Percentiles rank a stretch among this genome's conserved stretches.
Conservation (phyloP, 768 basidiomycete genomes). For the Hydnum rufescens region DNA sequence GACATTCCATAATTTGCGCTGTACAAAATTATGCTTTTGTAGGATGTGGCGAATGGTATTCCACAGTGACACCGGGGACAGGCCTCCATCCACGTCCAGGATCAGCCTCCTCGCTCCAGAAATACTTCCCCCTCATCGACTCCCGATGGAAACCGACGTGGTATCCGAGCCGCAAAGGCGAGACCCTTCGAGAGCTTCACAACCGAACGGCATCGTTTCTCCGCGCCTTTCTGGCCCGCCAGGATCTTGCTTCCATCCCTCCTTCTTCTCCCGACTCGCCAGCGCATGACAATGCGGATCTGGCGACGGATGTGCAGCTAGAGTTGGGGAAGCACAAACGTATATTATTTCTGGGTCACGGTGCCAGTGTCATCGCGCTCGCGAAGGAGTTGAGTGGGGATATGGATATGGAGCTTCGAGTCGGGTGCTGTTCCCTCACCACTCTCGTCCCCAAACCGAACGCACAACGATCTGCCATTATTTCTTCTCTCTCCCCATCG, state of each 20-base stretch:
- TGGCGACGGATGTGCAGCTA: slow-evolving; percentile 12
- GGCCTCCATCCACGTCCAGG: slow-evolving; percentile 61
- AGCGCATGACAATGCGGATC: neutral
- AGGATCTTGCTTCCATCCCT: slow-evolving; percentile 30
- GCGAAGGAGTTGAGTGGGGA: slow-evolving; percentile 37
- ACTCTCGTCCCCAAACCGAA: slow-evolving; percentile 12
- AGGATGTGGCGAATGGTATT: slow-evolving; percentile 69
- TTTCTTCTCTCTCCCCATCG: neutral
- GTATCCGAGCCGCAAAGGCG: slow-evolving; percentile 55
- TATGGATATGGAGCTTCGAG: slow-evolving; percentile 31
- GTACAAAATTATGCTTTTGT: neutral
- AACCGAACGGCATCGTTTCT: slow-evolving; percentile 36
- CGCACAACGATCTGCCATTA: neutral
- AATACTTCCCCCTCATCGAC: slow-evolving; percentile 40
- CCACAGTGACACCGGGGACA: slow-evolving; percentile 41
- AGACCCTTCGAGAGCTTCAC: slow-evolving; percentile 43
- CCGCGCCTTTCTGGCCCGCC: slow-evolving; percentile 27
- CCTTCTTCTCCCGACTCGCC: slow-evolving; percentile 14
- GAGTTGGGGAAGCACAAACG: slow-evolving; percentile 20
- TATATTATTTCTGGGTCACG: slow-evolving; percentile 51
- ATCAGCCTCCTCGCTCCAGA: slow-evolving; percentile 30
- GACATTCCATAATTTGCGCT: neutral
- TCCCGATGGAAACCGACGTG: slow-evolving; percentile 36
- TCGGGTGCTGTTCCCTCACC: slow-evolving; percentile 61
- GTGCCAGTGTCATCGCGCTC: slow-evolving; percentile 52